Conservation (phyloP, 1,139 yeast genomes). For the Magnusiomyces suaveolens region DNA sequence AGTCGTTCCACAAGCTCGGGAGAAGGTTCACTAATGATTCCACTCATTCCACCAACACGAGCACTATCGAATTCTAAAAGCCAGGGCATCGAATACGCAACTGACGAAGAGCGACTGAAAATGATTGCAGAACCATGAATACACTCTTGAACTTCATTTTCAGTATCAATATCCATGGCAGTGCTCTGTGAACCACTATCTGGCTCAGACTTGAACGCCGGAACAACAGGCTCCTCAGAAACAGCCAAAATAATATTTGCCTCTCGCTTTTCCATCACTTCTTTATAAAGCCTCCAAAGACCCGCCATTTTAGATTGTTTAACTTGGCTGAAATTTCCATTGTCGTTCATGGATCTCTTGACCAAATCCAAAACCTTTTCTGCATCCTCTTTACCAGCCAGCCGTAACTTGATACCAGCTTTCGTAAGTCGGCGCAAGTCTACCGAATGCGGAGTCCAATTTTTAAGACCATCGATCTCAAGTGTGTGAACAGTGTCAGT, state of each 20-base stretch:
- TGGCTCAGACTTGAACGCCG: too few species aligned
- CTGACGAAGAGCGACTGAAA: slow-evolving; percentile 16
- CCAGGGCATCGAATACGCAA: slow-evolving; percentile 47
- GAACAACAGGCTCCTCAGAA: not conserved
- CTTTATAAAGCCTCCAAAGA: not conserved
- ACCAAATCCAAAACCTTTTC: not conserved
- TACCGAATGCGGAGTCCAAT: not conserved
- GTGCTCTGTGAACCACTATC: not conserved
- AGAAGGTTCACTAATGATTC: slow-evolving; percentile 47
- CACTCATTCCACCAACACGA: slow-evolving; percentile 47
- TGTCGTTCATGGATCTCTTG: not conserved
- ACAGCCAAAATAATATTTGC: not conserved
- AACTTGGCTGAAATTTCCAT: not conserved
- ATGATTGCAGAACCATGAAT: slow-evolving; percentile 1
- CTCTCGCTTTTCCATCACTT: not conserved
- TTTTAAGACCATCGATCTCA: not conserved
- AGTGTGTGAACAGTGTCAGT: slow-evolving; percentile 31
- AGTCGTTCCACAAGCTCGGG: slow-evolving; percentile 23
- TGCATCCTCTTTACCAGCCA: not conserved
- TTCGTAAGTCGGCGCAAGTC: not conserved
- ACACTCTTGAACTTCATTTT: not conserved
- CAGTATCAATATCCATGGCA: not conserved
- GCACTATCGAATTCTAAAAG: slow-evolving; percentile 31
- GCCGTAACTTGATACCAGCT: not conserved
- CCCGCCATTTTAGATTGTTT: not conserved